Conservation (phyloP, 1,284 basidiomycete genomes). For the Sparassis latifolia region DNA sequence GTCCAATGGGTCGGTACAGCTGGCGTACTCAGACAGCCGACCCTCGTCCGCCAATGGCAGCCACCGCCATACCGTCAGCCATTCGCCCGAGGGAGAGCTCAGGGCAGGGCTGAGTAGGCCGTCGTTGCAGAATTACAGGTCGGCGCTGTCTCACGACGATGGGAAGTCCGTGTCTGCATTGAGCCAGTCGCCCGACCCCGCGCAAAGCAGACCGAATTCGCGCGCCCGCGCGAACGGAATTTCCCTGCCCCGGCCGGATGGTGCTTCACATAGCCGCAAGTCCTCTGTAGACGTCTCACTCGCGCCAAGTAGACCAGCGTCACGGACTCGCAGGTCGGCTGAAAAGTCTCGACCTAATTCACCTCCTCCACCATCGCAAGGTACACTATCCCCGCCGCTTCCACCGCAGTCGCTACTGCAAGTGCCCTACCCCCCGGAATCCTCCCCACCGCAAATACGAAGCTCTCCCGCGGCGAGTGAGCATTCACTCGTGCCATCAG, state of each 20-base stretch:
- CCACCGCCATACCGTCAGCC: slow-evolving; percentile 2
- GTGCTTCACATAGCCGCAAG: too few species aligned
- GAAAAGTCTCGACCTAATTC: background rate
- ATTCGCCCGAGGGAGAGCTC: background rate
- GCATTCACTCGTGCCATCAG: slow-evolving; percentile 56
- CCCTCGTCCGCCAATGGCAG: slow-evolving; percentile 18
- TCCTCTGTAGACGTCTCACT: too few species aligned
- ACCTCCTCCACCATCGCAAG: slow-evolving; percentile 6
- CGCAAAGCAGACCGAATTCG: too few species aligned
- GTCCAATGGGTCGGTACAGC: slow-evolving; percentile 23
- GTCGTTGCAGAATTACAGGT: background rate
- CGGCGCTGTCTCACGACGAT: background rate
- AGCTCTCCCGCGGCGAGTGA: slow-evolving; percentile 41
- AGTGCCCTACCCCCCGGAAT: slow-evolving; percentile 10
- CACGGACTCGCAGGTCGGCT: too few species aligned
- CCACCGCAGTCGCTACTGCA: slow-evolving; percentile 9
- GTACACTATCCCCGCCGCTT: slow-evolving; percentile 6
- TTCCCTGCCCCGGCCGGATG: too few species aligned
- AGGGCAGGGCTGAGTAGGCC: background rate
- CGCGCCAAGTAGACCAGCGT: too few species aligned
- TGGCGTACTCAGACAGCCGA: slow-evolving; percentile 24
- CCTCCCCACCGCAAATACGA: slow-evolving; percentile 21
- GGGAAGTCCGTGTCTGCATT: background rate
- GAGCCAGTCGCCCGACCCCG: too few species aligned
- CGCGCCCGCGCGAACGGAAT: too few species aligned